phyloP scores from a whole-genome alignment of 2,329 filamentous ascomycete species.

The Ustulina deusta region DNA sequence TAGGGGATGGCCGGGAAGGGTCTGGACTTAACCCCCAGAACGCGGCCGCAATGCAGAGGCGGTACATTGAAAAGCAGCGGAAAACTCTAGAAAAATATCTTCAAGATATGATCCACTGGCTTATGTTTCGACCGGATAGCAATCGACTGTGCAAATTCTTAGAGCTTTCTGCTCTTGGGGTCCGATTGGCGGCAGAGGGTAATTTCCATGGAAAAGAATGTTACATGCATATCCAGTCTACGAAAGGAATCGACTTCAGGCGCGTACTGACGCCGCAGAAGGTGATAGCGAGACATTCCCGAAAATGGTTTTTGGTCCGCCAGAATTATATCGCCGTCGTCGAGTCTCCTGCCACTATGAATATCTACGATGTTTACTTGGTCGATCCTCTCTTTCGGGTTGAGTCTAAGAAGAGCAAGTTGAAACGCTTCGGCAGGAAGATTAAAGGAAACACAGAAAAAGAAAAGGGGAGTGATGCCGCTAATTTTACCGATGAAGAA shows the following conservation, averaged over 20 bases:
- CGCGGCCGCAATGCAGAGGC: slow-evolving; percentile 64
- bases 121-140: slow-evolving; percentile 96
- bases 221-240: slow-evolving; percentile 89
- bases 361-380: slow-evolving; percentile 98
- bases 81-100: slow-evolving; percentile 90
- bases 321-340: slow-evolving; percentile 98
- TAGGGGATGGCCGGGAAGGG: slow-evolving; percentile 61
- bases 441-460: slow-evolving; percentile 72
- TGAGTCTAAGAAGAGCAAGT: slow-evolving; percentile 75
- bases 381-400: slow-evolving; percentile 90
- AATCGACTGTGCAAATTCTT: slow-evolving; percentile 96
- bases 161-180: slow-evolving; percentile 92
- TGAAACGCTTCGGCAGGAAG: slow-evolving; percentile 66
- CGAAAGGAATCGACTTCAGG: slow-evolving; percentile 88
- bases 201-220: slow-evolving; percentile 99
- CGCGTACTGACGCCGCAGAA: slow-evolving; percentile 82
- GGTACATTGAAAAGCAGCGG: slow-evolving; percentile 85
- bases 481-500: slow-evolving; percentile 53
- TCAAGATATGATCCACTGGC: slow-evolving; percentile 92
- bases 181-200: slow-evolving; percentile 92
- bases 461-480: slow-evolving; percentile 45
- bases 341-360: slow-evolving; percentile 98
- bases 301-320: slow-evolving; percentile 98
- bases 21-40: slow-evolving; percentile 59
- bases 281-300: slow-evolving; percentile 83